Base-by-base conservation (phyloP, 345 rosid genomes). In the Populus deltoides region DNA sequence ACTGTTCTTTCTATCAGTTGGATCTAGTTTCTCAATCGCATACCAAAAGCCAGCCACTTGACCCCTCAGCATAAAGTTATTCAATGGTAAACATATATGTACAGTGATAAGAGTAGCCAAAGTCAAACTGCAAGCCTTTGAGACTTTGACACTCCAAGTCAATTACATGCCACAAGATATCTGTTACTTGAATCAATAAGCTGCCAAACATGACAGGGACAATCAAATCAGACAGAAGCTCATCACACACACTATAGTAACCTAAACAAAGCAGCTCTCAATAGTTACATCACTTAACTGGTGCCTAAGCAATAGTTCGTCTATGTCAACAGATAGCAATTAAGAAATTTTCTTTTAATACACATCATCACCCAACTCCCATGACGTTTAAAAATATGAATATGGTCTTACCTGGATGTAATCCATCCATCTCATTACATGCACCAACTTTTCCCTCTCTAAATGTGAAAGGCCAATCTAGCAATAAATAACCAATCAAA, bases 391-490 rank as follows among this genome's bases (percentile, higher is more conserved):
- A 70, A 38, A 73, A 18, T 51, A 22, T 69, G 38, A 73, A 63
- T 39, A 10, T 68, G 55, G 25, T 45, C 73, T 70, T 81, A 93
- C 99, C 94, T 95, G 98, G 70, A 93, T 85, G 88, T 92, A 91
- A 78, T 92, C 89, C 89, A 90, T 80, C 98, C 99, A 95, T 86
- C 99, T 90, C 81, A 87, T 66, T 29, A 93, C 86, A 85, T 92
- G 92, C 18, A 86, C 86, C 57, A 88, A 80, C 83, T 92, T 89
- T 79, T 86, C 89, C 77, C 76, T 83, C 41, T 89, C 91, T 4
- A 76, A 74, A 77, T 83, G 75, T 25, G 97, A 79, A 77, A 91
- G 89, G 71, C 81, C 90, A 78, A 80, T 77, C 99, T 95, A 78
- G 49, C 68, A 86, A 74, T 57, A 80, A 59, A 61, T 72, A 79